Evolutionary conservation across 1,284 basidiomycete genomes (phyloP).

Genomic region (Ustilago hordei): DNA sequence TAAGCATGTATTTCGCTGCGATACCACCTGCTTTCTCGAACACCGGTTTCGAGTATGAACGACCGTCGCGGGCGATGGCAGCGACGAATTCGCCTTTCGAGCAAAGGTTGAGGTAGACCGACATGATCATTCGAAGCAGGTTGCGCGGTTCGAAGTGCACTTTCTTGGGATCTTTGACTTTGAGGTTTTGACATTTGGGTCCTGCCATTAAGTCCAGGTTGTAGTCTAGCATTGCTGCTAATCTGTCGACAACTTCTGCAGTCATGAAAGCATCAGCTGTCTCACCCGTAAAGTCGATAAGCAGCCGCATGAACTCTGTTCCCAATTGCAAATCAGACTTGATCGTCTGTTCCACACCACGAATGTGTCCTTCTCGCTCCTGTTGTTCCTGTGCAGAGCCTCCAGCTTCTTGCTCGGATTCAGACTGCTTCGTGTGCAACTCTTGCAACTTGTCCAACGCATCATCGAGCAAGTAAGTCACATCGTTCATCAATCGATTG

Average conservation of each 20-base stretch:
- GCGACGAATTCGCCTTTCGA: slow-evolving; percentile 83
- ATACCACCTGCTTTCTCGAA: slow-evolving; percentile 85
- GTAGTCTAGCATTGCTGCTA: slow-evolving; percentile 97
- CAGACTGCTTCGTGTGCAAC: slow-evolving; percentile 85
- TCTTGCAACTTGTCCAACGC: slow-evolving; percentile 88
- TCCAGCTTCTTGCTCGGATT: slow-evolving; percentile 75
- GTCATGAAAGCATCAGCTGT: slow-evolving; percentile 93
- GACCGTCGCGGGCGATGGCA: slow-evolving; percentile 90
- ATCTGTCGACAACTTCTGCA: slow-evolving; percentile 92
- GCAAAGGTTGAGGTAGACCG: slow-evolving; percentile 90
- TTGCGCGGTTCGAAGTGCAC: slow-evolving; percentile 88
- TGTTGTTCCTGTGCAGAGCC: slow-evolving; percentile 79
- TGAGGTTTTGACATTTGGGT: slow-evolving; percentile 82
- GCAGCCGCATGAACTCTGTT: slow-evolving; percentile 85
- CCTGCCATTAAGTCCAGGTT: slow-evolving; percentile 91
- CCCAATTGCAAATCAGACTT: slow-evolving; percentile 88
- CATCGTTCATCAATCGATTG: slow-evolving; percentile 99
- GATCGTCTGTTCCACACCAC: slow-evolving; percentile 83
- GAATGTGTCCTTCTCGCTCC: slow-evolving; percentile 84
- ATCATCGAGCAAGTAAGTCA: slow-evolving; percentile 97
- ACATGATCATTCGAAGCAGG: slow-evolving; percentile 86
- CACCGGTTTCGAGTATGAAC: slow-evolving; percentile 86
- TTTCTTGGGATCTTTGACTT: slow-evolving; percentile 87
- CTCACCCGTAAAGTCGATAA: slow-evolving; percentile 92
- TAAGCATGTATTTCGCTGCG: slow-evolving; percentile 78